phyloP scores from a whole-genome alignment of 2,329 filamentous ascomycete genomes.

The Penicillium griseofulvum region DNA sequence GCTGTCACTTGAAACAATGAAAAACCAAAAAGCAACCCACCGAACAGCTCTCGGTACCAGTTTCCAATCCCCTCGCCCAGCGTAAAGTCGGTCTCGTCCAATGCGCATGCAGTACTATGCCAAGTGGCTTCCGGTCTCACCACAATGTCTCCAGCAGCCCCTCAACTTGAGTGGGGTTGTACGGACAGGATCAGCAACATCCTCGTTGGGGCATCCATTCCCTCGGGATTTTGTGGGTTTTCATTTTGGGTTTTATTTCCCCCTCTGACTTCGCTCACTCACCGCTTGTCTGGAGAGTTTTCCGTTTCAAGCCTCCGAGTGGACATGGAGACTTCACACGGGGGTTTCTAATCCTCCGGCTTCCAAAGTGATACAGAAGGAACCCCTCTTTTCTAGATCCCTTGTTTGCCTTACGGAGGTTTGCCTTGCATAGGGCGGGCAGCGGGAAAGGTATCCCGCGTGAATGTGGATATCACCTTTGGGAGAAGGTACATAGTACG shows the following conservation, averaged over 20 bases:
- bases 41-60: background rate
- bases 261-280: conserved; percentile 9
- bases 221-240: conserved; percentile 19
- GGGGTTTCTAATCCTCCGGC: background rate
- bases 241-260: conserved; percentile 6
- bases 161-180: conserved; percentile 18
- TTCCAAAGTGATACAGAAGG: conserved; percentile 3
- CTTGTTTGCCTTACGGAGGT: background rate
- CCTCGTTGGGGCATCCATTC: conserved; percentile 22
- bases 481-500: background rate
- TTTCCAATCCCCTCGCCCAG: conserved; percentile 7
- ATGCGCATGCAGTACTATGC: conserved; percentile 15
- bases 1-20: conserved; percentile 20
- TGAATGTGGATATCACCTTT: conserved; percentile 11
- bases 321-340: conserved; percentile 9
- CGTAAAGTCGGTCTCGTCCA: conserved; percentile 8
- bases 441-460: conserved; percentile 15
- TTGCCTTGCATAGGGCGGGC: background rate
- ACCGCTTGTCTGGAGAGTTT: conserved; percentile 22
- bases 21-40: background rate
- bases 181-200: conserved; percentile 21
- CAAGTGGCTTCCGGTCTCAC: conserved; percentile 19
- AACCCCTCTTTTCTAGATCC: background rate
- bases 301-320: background rate
- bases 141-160: conserved; percentile 8